Evolutionary conservation across 164 flowering plant species (phyloP), one percentile per base, ranked within the genome.

Genomic region (Houttuynia cordata): DNA sequence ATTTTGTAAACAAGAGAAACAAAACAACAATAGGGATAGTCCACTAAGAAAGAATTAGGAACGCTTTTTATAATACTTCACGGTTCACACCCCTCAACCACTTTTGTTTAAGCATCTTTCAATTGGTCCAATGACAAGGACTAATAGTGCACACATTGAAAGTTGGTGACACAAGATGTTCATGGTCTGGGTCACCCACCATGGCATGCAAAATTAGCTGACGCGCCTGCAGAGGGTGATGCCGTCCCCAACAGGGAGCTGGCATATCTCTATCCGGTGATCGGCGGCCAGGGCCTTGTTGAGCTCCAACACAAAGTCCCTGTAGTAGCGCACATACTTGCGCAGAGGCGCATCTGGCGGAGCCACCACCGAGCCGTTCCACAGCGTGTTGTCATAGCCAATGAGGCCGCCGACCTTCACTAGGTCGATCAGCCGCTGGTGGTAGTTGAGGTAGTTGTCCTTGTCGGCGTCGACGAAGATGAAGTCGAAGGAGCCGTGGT

Each of bases 401-500:
- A 92, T 87, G 62, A 92, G 56, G 0, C 98, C 98, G 7, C 98
- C 97, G 0, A 92, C 74, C 70, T 87, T 92, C 59, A 89, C 97
- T 53, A 92, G 62, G 0, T 92, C 96, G 34, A 92, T 83, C 60
- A 92, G 58, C 59, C 96, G 78, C 84, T 87, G 83, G 80, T 89
- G 98, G 81, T 92, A 92, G 79, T 92, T 92, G 0, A 87, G 12
- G 71, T 92, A 93, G 76, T 93, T 93, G 78, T 90, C 98, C 72
- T 90, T 93, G 76, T 93, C 98, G 1, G 98, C 98, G 30, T 93
- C 98, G 64, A 93, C 98, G 66, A 93, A 93, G 18, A 93, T 78
- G 84, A 93, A 92, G 70, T 92, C 98, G 24, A 51, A 89, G 0
- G 87, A 34, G 0, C 98, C 98, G 57, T 88, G 89, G 34, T 77